A percentile compares a stretch with the other conserved stretches of the same genome.
These are phyloP conservation scores for Trebouxia sp. DNA, from an alignment of 139 green algal genomes.

Conservation along the genomic window DNA sequence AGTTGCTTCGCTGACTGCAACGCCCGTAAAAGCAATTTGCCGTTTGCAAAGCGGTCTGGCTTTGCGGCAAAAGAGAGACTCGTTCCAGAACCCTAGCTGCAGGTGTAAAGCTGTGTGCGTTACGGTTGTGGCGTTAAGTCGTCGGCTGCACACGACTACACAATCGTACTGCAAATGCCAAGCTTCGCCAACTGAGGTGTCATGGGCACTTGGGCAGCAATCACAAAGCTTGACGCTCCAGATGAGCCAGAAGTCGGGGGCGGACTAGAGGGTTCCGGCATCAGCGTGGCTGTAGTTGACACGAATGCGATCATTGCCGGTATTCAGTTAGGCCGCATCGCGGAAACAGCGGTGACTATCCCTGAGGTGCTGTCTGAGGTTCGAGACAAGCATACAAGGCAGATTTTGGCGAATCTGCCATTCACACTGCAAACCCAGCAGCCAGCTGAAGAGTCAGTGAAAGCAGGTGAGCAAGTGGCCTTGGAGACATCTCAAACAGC, in stretches of 20 bases:
- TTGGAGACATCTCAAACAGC: too few species aligned
- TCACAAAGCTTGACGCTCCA: slow-evolving; percentile 40
- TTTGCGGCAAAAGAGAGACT: too few species aligned
- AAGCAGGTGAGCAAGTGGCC: slow-evolving; percentile 57
- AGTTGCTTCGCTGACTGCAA: too few species aligned
- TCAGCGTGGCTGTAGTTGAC: slow-evolving; percentile 70
- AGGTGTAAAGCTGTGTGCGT: too few species aligned
- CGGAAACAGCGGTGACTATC: slow-evolving; percentile 69
- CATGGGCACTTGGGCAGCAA: slow-evolving; percentile 43
- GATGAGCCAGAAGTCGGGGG: not conserved
- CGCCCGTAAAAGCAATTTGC: too few species aligned
- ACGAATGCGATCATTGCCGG: slow-evolving; percentile 89
- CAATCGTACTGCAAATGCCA: too few species aligned
- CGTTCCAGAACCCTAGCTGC: too few species aligned
- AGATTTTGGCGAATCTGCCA: slow-evolving; percentile 62
- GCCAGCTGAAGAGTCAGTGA: slow-evolving; percentile 70
- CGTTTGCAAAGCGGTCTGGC: too few species aligned
- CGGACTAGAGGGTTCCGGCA: not conserved
- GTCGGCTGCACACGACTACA: too few species aligned
- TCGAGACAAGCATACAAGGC: slow-evolving; percentile 70
- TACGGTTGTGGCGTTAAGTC: too few species aligned
- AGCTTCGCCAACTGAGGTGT: too few species aligned
- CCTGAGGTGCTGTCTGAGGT: slow-evolving; percentile 82
- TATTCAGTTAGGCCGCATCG: slow-evolving; percentile 55
- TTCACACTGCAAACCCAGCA: slow-evolving; percentile 66